A percentile compares a stretch with the other conserved stretches of the same genome.
Evolutionary conservation across 2,329 filamentous ascomycete species (phyloP).

Genomic region (Ilyonectria destructans): DNA sequence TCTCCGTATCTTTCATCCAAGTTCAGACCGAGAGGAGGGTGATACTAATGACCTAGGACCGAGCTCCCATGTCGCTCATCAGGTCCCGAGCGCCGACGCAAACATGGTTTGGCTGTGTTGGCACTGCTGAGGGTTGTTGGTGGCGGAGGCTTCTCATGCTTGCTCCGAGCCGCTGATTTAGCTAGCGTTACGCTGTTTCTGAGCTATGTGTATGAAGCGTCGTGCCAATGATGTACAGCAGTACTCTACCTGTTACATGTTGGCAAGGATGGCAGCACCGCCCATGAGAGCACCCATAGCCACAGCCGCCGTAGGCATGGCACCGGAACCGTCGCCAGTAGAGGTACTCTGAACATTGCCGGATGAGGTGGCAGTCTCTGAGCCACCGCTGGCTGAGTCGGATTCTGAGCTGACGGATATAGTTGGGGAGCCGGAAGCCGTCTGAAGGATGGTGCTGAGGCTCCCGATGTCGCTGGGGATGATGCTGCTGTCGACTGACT

Average conservation of each 20-base stretch:
- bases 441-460: constrained; percentile 15
- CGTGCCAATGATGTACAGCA: not conserved
- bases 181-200: not conserved
- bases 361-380: constrained; percentile 32
- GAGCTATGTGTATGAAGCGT: not conserved
- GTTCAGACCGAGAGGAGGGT: constrained; percentile 20
- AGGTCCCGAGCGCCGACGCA: constrained; percentile 23
- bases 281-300: constrained; percentile 65
- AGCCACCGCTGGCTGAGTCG: constrained; percentile 41
- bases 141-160: constrained; percentile 12
- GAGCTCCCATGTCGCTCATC: constrained; percentile 10
- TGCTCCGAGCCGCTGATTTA: not conserved
- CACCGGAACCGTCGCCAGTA: constrained; percentile 50
- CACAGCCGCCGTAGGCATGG: constrained; percentile 60
- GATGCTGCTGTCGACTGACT: constrained; percentile 23
- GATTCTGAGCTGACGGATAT: constrained; percentile 48
- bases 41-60: constrained; percentile 17
- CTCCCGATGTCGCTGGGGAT: constrained; percentile 25
- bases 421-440: constrained; percentile 43
- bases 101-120: not conserved
- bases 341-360: constrained; percentile 25
- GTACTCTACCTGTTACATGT: constrained; percentile 56
- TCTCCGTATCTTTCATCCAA: constrained; percentile 1
- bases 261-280: constrained; percentile 62
- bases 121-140: not conserved